These are phyloP conservation scores for Heterobasidion occidentale DNA, from an alignment of 1,284 basidiomycete species.

Conservation along the genomic window DNA sequence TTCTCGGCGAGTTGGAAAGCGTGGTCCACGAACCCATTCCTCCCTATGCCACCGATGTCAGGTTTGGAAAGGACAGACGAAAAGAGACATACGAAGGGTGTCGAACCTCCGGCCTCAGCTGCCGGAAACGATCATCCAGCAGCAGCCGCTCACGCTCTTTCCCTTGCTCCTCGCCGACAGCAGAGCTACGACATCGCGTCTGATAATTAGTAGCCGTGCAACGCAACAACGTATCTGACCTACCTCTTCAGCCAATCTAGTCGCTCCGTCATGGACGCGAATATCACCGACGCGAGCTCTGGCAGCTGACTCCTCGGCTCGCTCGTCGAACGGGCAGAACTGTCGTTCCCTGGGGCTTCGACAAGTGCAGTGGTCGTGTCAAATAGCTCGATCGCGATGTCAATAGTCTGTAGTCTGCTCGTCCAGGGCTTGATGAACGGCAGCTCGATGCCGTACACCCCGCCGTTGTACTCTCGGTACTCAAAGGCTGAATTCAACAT, in stretches of 20 bases:
- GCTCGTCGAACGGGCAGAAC: constrained; percentile 17
- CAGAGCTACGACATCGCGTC: constrained; percentile 24
- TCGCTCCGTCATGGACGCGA: constrained; percentile 69
- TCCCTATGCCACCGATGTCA: constrained; percentile 30
- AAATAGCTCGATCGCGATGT: constrained; percentile 69
- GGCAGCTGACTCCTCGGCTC: constrained; percentile 59
- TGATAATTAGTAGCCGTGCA: not conserved
- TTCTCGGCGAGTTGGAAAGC: constrained; percentile 82
- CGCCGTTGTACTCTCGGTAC: constrained; percentile 65
- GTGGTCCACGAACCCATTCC: constrained; percentile 55
- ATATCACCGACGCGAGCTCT: constrained; percentile 61
- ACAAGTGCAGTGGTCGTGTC: constrained; percentile 51
- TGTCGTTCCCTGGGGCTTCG: constrained; percentile 19
- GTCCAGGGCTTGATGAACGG: constrained; percentile 84
- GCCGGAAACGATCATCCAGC: constrained; percentile 57
- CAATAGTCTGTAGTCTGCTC: constrained; percentile 58
- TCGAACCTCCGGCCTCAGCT: constrained; percentile 71
- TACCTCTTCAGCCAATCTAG: constrained; percentile 63
- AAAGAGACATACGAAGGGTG: constrained; percentile 54
- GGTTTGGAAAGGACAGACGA: not conserved
- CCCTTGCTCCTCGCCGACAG: constrained; percentile 35
- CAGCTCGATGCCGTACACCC: constrained; percentile 70
- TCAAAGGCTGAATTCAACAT: constrained; percentile 66
- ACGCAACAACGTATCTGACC: constrained; percentile 11
- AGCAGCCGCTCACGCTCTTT: constrained; percentile 45